phyloP scores from a whole-genome alignment of 2,329 filamentous ascomycete genomes.

The Penicillium psychrosexuale region DNA sequence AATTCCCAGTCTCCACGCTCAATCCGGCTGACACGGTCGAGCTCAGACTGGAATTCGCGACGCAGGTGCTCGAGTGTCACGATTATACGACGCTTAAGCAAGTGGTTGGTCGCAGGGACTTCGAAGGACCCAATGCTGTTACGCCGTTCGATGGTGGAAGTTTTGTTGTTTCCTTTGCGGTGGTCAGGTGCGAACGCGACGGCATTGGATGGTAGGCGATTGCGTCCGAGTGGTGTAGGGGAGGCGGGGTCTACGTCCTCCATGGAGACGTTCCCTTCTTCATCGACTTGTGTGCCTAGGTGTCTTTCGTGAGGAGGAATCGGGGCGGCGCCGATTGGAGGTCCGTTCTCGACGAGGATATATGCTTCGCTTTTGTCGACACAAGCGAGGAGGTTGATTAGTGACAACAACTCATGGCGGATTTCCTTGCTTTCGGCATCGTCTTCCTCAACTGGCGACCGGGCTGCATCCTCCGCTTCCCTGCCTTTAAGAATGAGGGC shows the following conservation, averaged over 20 bases:
- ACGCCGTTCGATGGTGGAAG: conserved; percentile 13
- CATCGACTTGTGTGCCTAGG: conserved; percentile 43
- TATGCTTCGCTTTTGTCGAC: conserved; percentile 80
- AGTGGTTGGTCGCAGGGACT: conserved; percentile 3
- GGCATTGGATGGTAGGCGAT: conserved; percentile 20
- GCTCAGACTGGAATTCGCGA: conserved; percentile 82
- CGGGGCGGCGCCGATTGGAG: conserved; percentile 5
- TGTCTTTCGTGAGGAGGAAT: conserved; percentile 44
- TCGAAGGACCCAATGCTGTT: conserved; percentile 5
- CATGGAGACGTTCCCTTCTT: conserved; percentile 39
- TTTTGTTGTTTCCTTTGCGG: conserved; percentile 23
- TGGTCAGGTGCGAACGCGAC: conserved; percentile 20
- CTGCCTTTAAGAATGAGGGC: conserved; percentile 37
- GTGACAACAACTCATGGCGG: conserved; percentile 71
- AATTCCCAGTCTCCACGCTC: conserved; percentile 88
- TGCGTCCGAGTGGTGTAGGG: conserved; percentile 15
- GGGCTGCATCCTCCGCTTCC: conserved; percentile 29
- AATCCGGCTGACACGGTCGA: conserved; percentile 84
- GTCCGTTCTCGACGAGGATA: conserved; percentile 53
- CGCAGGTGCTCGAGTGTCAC: conserved; percentile 82
- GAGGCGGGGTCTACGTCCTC: conserved; percentile 33
- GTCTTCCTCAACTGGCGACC: conserved; percentile 36
- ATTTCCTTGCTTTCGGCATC: conserved; percentile 54
- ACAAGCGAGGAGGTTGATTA: conserved; percentile 90
- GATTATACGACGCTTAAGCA: conserved; percentile 63